A percentile compares a stretch with the other conserved stretches of the same genome.
Conservation (phyloP, 495 filamentous ascomycete species). For the Penicillium egyptiacum region DNA sequence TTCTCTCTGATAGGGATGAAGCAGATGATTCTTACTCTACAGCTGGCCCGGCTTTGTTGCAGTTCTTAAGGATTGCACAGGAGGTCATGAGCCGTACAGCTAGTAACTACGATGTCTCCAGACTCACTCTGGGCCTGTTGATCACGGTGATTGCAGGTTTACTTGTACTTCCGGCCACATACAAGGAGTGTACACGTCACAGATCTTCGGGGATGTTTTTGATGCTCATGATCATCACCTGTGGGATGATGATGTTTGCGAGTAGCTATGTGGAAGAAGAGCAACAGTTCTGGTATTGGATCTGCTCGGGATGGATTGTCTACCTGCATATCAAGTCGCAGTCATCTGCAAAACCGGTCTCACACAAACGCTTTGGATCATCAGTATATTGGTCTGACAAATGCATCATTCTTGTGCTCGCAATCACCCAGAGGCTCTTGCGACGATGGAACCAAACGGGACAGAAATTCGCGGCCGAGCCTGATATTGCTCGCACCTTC, state of each 20-base stretch:
- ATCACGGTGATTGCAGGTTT: constrained; percentile 46
- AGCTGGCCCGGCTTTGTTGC: constrained; percentile 26
- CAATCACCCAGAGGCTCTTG: constrained; percentile 57
- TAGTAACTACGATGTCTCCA: constrained; percentile 79
- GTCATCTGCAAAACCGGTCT: constrained; percentile 5
- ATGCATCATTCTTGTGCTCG: constrained; percentile 25
- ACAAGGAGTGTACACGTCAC: constrained; percentile 21
- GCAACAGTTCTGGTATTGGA: constrained; percentile 98
- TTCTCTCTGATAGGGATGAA: constrained; percentile 14
- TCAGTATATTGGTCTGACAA: constrained; percentile 6
- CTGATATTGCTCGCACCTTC: constrained; percentile 75
- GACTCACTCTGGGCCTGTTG: constrained; percentile 55
- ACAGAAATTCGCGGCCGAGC: constrained; percentile 85
- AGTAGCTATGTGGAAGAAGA: constrained; percentile 98
- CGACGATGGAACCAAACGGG: constrained; percentile 95
- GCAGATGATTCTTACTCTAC: constrained; percentile 13
- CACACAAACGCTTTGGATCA: not conserved
- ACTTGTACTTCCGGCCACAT: constrained; percentile 33
- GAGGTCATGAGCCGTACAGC: constrained; percentile 78
- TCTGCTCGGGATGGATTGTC: constrained; percentile 72
- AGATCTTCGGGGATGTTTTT: constrained; percentile 33
- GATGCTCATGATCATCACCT: constrained; percentile 49
- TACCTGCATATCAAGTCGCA: constrained; percentile 58
- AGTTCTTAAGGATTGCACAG: constrained; percentile 72
- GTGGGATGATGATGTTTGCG: constrained; percentile 92